Evolutionary conservation across 2,329 filamentous ascomycete species (phyloP).

Genomic region (Boeremia lycopersici): DNA sequence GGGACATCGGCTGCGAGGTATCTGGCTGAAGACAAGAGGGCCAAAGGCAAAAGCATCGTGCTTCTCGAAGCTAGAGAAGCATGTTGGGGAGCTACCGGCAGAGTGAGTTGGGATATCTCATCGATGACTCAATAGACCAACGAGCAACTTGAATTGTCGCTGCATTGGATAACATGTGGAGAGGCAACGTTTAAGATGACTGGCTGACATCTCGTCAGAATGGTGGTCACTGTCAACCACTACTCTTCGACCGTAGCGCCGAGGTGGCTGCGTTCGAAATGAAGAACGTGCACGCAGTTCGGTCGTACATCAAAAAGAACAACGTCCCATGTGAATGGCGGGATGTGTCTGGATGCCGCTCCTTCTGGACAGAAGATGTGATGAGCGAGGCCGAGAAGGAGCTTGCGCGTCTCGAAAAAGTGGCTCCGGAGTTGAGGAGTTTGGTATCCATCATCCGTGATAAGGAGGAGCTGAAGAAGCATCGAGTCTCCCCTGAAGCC

Average conservation of each 20-base stretch:
- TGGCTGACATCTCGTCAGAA: slow-evolving; percentile 42
- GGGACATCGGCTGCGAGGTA: slow-evolving; percentile 73
- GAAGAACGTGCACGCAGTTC: slow-evolving; percentile 67
- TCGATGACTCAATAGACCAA: not conserved
- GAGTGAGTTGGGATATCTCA: slow-evolving; percentile 57
- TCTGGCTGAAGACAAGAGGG: slow-evolving; percentile 55
- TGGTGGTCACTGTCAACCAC: slow-evolving; percentile 73
- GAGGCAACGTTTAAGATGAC: not conserved
- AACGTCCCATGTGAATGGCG: slow-evolving; percentile 73
- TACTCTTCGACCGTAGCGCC: slow-evolving; percentile 65
- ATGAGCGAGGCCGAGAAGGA: slow-evolving; percentile 59
- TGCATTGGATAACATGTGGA: no score
- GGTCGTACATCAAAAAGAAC: slow-evolving; percentile 62
- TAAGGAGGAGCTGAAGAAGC: slow-evolving; percentile 54
- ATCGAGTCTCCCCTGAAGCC: slow-evolving; percentile 57
- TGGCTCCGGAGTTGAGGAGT: slow-evolving; percentile 63
- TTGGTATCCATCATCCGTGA: slow-evolving; percentile 50
- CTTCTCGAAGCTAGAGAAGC: slow-evolving; percentile 80
- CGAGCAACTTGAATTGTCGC: not conserved
- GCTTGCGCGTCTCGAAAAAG: slow-evolving; percentile 57
- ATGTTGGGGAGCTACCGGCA: slow-evolving; percentile 83
- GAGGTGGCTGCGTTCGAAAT: slow-evolving; percentile 75
- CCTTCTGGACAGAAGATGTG: slow-evolving; percentile 63
- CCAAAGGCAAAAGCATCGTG: slow-evolving; percentile 62
- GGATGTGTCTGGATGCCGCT: slow-evolving; percentile 66